These are phyloP conservation scores for Sugiyamaella grinbergsii DNA, from an alignment of 1,139 yeast genomes.

Conservation along the genomic window DNA sequence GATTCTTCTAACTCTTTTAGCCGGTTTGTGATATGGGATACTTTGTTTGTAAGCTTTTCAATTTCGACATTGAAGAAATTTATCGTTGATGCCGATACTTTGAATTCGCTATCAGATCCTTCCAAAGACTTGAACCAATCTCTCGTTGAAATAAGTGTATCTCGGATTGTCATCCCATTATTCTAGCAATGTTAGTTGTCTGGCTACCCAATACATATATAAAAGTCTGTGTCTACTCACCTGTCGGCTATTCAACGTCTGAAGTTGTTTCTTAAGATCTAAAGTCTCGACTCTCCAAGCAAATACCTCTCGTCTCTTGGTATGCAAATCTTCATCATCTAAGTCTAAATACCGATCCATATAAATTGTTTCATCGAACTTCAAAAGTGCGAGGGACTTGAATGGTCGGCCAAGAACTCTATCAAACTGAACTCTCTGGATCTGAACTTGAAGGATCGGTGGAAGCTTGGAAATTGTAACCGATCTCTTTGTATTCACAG, in stretches of 20 bases:
- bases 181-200: constrained; percentile 16
- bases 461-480: constrained; percentile 75
- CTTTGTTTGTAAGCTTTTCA: constrained; percentile 24
- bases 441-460: constrained; percentile 82
- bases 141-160: constrained; percentile 52
- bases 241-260: constrained; percentile 48
- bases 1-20: constrained; percentile 49
- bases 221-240: too few species aligned
- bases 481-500: constrained; percentile 66
- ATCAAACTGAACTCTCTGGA: constrained; percentile 91
- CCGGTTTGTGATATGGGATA: constrained; percentile 33
- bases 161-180: constrained; percentile 34
- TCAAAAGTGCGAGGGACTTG: constrained; percentile 79
- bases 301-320: constrained; percentile 60
- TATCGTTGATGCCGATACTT: constrained; percentile 24
- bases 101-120: constrained; percentile 23
- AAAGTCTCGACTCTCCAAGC: constrained; percentile 63
- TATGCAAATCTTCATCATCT: constrained; percentile 56
- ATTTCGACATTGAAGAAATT: constrained; percentile 41
- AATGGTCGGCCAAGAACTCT: constrained; percentile 71
- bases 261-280: constrained; percentile 49
- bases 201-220: too few species aligned
- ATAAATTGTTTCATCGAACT: constrained; percentile 73
- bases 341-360: constrained; percentile 88
- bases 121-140: constrained; percentile 51